These are phyloP conservation scores for Cercis canadensis DNA, from an alignment of 306 rosid species.

Conservation along the genomic window DNA sequence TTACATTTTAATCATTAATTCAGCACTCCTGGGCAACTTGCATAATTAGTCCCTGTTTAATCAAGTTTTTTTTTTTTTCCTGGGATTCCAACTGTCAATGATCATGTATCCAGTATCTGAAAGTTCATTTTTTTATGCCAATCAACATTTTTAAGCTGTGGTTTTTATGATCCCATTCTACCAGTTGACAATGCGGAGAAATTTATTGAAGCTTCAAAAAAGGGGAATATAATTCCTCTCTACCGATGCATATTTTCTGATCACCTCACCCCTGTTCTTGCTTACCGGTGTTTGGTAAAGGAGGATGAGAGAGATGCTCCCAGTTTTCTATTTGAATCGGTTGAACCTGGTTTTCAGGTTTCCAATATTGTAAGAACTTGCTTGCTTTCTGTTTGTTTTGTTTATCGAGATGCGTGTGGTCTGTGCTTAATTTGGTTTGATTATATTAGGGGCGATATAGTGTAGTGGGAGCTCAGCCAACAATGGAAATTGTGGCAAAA, in stretches of 20 bases:
- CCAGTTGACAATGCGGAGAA: conserved; percentile 67
- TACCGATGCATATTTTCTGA: conserved; percentile 81
- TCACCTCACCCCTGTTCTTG: conserved; percentile 94
- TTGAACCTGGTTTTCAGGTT: conserved; percentile 74
- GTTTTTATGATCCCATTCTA: conserved; percentile 27
- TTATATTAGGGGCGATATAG: conserved; percentile 82
- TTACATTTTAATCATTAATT: conserved; percentile 12
- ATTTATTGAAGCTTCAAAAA: conserved; percentile 78
- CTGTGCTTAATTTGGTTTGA: conserved; percentile 20
- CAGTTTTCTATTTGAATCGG: conserved; percentile 88
- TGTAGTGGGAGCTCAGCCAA: conserved; percentile 89
- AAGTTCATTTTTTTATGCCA: not conserved
- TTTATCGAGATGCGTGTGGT: conserved; percentile 7
- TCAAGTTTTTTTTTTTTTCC: not conserved
- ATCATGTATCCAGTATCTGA: not conserved
- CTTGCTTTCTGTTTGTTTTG: not conserved
- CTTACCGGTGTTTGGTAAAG: conserved; percentile 94
- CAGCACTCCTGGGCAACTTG: not conserved
- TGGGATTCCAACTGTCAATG: not conserved
- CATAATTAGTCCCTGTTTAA: not conserved
- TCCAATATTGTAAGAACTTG: conserved; percentile 67
- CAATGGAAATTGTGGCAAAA: conserved; percentile 90
- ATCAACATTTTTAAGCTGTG: not conserved
- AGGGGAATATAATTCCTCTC: conserved; percentile 85
- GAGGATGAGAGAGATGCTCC: conserved; percentile 98